Base-by-base conservation (phyloP, 2,329 filamentous ascomycete species). In the Ceratocystis destructans region DNA sequence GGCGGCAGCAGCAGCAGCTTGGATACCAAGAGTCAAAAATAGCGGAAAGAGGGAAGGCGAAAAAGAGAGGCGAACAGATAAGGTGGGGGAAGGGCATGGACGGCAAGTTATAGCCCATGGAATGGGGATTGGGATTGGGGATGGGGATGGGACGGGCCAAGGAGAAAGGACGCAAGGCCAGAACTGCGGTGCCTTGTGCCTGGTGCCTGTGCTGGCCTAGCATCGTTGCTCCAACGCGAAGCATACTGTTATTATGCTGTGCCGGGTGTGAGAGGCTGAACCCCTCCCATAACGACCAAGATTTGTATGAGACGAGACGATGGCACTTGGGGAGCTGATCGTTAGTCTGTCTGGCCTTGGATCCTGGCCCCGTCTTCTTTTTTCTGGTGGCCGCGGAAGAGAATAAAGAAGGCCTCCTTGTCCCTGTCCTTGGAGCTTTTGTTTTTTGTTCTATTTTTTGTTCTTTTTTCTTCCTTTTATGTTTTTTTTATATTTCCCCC, bases 231-330 rank as follows among this genome's bases (percentile, higher is more conserved):
- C 20, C 48, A 53, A 53, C 7, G 10, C 33, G 25, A 10, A 31
- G 53, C 31, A 31, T 17, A 1, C 22, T 33, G 17, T 57, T 57
- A 31, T 57, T n/a, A 12, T 31, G 22, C 31, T 22, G 25, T 17
- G 28, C 7, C 7, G 28, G 25, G 25, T 59, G 53, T 59, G n/a
- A 37, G 53, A 59, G 53, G 25, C 53, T 59, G 53, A 59, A 59
- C 28, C 53, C 20, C n/a, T 12, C n/a, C 2, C 50, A 22, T 55
- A 20, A 12, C 6, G 22, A 28, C 53, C 53, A 10, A 33, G 28
- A 59, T 12, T 25, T 53, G 48, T 31, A 59, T 59, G 53, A 59
- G 53, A 59, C 53, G 53, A 59, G 53, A 59, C 53, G 53, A 59
- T 59, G 53, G 53, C 53, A 59, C 15, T 59, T 59, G 53, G 28